phyloP scores from a whole-genome alignment of 805 yeast genomes.

The Priceomyces castillae region DNA sequence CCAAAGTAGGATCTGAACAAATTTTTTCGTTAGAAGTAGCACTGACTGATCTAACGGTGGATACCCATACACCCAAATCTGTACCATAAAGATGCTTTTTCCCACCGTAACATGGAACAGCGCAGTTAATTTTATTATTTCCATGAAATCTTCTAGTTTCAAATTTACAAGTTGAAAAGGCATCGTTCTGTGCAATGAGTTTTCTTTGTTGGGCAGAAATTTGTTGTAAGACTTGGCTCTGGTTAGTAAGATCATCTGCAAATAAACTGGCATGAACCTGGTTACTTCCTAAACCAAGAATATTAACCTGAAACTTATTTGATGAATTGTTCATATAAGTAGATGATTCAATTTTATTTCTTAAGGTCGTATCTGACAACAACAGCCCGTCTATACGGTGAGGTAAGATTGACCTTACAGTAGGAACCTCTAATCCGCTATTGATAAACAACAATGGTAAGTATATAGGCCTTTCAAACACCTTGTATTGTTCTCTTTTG shows the following conservation, averaged over 20 bases:
- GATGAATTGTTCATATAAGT: slow-evolving; percentile 26
- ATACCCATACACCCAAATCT: slow-evolving; percentile 82
- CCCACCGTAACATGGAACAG: slow-evolving; percentile 93
- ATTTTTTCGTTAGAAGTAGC: slow-evolving; percentile 47
- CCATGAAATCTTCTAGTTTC: slow-evolving; percentile 75
- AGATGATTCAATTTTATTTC: slow-evolving; percentile 25
- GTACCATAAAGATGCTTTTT: slow-evolving; percentile 88
- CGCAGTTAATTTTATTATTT: slow-evolving; percentile 79
- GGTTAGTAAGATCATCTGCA: slow-evolving; percentile 56
- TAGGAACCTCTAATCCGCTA: slow-evolving; percentile 76
- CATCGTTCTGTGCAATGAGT: slow-evolving; percentile 68
- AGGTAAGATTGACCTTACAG: slow-evolving; percentile 44
- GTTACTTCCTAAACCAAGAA: slow-evolving; percentile 51
- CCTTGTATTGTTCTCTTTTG: slow-evolving; percentile 88
- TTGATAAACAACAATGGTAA: slow-evolving; percentile 71
- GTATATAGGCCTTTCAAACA: slow-evolving; percentile 85
- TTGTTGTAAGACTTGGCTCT: slow-evolving; percentile 77
- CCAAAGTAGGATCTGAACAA: slow-evolving; percentile 70
- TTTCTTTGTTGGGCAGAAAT: slow-evolving; percentile 76
- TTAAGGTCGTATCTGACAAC: slow-evolving; percentile 32
- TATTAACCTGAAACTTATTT: slow-evolving; percentile 47
- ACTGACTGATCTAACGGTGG: slow-evolving; percentile 61
- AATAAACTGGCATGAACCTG: slow-evolving; percentile 53
- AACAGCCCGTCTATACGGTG: slow-evolving; percentile 34
- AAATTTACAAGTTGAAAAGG: slow-evolving; percentile 73